A percentile compares a stretch with the other conserved stretches of the same genome.
Conservation (phyloP, 768 basidiomycete genomes). For the Suillus tomentosus region DNA sequence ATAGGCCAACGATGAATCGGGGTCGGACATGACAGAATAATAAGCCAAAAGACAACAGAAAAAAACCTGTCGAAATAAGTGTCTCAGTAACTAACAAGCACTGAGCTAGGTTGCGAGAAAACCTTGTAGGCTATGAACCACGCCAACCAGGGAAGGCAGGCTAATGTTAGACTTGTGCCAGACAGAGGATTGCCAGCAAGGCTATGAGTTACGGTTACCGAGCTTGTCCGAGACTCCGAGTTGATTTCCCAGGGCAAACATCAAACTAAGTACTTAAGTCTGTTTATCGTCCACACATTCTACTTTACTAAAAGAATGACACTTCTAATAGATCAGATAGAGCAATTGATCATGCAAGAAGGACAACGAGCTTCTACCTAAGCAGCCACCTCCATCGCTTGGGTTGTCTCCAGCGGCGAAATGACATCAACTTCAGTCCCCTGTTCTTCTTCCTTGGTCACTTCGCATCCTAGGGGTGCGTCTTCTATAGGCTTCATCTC, state of each 20-base stretch:
- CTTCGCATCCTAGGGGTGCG: conserved; percentile 9
- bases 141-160: neutral
- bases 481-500: conserved; percentile 34
- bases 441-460: conserved; percentile 15
- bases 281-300: neutral
- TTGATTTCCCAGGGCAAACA: conserved; percentile 9
- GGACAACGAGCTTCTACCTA: conserved; percentile 15
- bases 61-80: conserved; percentile 4
- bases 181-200: conserved; percentile 1
- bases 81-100: neutral
- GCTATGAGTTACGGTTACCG: conserved; percentile 1
- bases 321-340: neutral
- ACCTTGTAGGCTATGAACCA: neutral
- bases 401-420: conserved; percentile 9
- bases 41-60: neutral
- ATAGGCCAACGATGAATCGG: conserved; percentile 27
- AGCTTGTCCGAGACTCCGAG: neutral
- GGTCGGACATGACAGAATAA: conserved; percentile 26
- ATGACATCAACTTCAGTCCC: conserved; percentile 9
- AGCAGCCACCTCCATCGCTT: conserved; percentile 21
- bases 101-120: neutral
- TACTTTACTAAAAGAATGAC: neutral
- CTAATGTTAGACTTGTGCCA: neutral
- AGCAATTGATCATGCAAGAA: conserved; percentile 11
- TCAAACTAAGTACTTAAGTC: neutral